Evolutionary conservation across 345 rosid species (phyloP), one percentile per base, ranked within the genome.

Genomic region (Moricandia arvensis): DNA sequence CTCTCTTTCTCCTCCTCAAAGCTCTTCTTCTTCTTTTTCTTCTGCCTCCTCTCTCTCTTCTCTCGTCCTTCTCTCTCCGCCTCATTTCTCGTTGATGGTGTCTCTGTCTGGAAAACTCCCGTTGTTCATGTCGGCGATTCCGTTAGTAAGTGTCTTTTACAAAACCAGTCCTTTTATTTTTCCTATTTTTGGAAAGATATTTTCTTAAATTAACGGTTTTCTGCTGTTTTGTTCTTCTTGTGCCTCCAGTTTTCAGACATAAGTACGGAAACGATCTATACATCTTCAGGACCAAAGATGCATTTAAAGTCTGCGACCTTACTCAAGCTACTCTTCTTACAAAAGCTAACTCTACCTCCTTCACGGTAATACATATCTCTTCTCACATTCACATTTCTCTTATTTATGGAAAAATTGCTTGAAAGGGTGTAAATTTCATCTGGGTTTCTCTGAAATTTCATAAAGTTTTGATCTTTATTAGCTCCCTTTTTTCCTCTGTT

Each of bases 281-380:
- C 91, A 94, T 94, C 83, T 91, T 95, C 90, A 84, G 83, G 82
- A 95, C 63, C 80, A 79, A 85, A 81, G 81, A 84, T 80, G 99
- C 97, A 68, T 92, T 86, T 82, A 73, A 75, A 68, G 83, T 88
- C 85, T 95, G 97, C 85, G 83, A 92, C 81, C 86, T 90, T 83
- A 81, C 91, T 69, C 91, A 82, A 69, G 85, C 99, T 24, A 82
- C 93, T 21, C 91, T 85, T 58, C 97, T 95, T 75, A 89, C 97
- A 27, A 88, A 82, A 47, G 84, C 85, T 79, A 82, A 79, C 74
- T 86, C 97, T 69, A 79, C 87, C 55, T 86, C 93, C 57, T 95
- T 83, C 80, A 83, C 82, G 86, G 96, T 94, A 89, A 57, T 63
- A 1, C 47, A 87, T 70, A 0, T 58, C 34, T 59, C 59, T 47